phyloP scores from a whole-genome alignment of 2,329 filamentous ascomycete species.

The Epicoccum sorghinum region DNA sequence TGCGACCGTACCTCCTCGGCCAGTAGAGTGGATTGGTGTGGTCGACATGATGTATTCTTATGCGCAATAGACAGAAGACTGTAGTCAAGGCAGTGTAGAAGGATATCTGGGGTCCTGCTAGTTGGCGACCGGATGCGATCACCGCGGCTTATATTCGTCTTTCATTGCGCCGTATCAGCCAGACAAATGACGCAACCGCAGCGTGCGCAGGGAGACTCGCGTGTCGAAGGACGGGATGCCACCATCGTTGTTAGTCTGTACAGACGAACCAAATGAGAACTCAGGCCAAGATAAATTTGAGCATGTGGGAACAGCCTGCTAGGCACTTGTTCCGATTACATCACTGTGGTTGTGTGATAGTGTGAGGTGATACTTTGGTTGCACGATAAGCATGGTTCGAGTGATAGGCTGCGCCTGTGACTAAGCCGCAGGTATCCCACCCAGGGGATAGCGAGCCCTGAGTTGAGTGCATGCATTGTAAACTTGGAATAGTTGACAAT shows the following conservation, averaged over 20 bases:
- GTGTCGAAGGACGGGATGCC: constrained; percentile 23
- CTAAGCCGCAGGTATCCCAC: constrained; percentile 26
- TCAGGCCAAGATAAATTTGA: constrained; percentile 28
- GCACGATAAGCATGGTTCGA: constrained; percentile 30
- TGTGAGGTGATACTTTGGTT: constrained; percentile 42
- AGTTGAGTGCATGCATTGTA: not conserved
- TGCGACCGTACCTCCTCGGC: constrained; percentile 59
- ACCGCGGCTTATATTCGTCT: constrained; percentile 42
- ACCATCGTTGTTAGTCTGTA: constrained; percentile 20
- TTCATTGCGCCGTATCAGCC: constrained; percentile 27
- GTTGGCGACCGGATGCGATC: constrained; percentile 13
- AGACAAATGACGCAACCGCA: constrained; percentile 38
- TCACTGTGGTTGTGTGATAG: constrained; percentile 31
- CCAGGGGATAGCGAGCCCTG: not conserved
- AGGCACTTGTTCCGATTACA: constrained; percentile 17
- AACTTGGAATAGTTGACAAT: too few relatives aligned
- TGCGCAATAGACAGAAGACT: constrained; percentile 18
- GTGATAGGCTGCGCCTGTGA: constrained; percentile 39
- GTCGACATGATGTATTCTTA: constrained; percentile 32
- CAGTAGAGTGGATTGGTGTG: constrained; percentile 59
- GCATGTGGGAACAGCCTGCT: constrained; percentile 19
- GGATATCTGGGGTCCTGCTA: constrained; percentile 14
- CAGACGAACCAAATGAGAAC: constrained; percentile 20
- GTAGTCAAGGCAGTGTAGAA: constrained; percentile 5
- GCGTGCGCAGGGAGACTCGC: constrained; percentile 13